A percentile compares a stretch with the other conserved stretches of the same genome.
Evolutionary conservation across 169 alveolate genomes (phyloP).

Genomic region (Plasmodium gonderi): DNA sequence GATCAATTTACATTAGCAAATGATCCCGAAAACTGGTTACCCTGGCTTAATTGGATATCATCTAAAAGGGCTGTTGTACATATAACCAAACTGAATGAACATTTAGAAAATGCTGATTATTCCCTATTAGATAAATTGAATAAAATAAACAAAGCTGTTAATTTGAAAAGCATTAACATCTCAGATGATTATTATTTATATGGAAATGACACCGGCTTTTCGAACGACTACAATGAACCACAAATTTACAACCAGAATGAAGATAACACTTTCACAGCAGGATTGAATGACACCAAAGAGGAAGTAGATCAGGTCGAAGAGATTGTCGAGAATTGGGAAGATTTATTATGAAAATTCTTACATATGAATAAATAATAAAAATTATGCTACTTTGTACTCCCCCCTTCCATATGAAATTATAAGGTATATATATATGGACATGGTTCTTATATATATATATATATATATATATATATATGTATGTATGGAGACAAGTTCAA

Average conservation of each 20-base stretch:
- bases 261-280: background rate
- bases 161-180: slow-evolving; percentile 31
- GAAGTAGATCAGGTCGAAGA: slow-evolving; percentile 58
- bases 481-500: background rate
- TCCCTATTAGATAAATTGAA: slow-evolving; percentile 67
- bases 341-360: slow-evolving; percentile 17
- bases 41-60: slow-evolving; percentile 82
- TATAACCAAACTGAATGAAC: slow-evolving; percentile 78
- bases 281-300: background rate
- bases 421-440: background rate
- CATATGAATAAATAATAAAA: background rate
- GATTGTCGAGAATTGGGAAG: slow-evolving; percentile 75
- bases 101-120: slow-evolving; percentile 74
- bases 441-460: background rate
- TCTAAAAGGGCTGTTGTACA: slow-evolving; percentile 80
- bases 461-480: background rate
- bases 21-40: slow-evolving; percentile 83
- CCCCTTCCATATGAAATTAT: background rate
- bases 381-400: background rate
- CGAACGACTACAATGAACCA: slow-evolving; percentile 54
- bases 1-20: slow-evolving; percentile 83
- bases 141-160: slow-evolving; percentile 68
- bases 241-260: slow-evolving; percentile 11
- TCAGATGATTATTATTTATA: slow-evolving; percentile 38
- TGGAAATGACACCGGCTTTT: slow-evolving; percentile 59